Base-by-base conservation (phyloP, 305 asterid genomes). In the Fraxinus paxiana region DNA sequence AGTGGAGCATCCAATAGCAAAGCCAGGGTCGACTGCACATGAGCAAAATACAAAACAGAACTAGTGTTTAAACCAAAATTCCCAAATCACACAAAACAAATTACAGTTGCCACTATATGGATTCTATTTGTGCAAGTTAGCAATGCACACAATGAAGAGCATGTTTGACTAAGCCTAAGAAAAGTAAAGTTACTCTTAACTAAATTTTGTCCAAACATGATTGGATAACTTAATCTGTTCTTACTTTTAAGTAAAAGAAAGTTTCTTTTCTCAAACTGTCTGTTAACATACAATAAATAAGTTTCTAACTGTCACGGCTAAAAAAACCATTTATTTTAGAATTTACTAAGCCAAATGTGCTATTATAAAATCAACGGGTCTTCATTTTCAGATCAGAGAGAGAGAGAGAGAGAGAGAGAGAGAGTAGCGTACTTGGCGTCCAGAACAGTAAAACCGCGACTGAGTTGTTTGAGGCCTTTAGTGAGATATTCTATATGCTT, bases 401-500 rank as follows among this genome's bases (percentile, higher is more conserved):
- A n/a, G n/a, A n/a, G n/a, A 24, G 26, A 24, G 34, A 70, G 51
- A 83, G 73, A 80, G 48, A 76, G 79, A 54, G 67, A 78, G 69
- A 80, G 94, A 97, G 88, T 92, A 77, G 99, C 95, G 88, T 94
- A 96, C 99, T 93, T 96, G 77, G 99, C 95, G 88, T 94, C 99
- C 88, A 96, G 84, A 76, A 86, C 93, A 51, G 86, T 51, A 76
- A 92, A 94, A 79, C 81, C 86, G 51, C 93, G 92, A 76, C 92
- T 89, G 81, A 96, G 97, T 9, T 86, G 84, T 48, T 83, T 79
- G 79, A 96, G 93, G 51, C 97, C 89, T 26, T 54, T 84, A 73
- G 85, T 88, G 78, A 96, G 98, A 87, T 87, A 96, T 85, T 89
- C 91, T 17, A 90, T 46, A 87, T 96, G 99, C 51, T 84, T 87